Conservation (phyloP, 371 early-diverging fungal species). For the Phascolomyces articulosus region DNA sequence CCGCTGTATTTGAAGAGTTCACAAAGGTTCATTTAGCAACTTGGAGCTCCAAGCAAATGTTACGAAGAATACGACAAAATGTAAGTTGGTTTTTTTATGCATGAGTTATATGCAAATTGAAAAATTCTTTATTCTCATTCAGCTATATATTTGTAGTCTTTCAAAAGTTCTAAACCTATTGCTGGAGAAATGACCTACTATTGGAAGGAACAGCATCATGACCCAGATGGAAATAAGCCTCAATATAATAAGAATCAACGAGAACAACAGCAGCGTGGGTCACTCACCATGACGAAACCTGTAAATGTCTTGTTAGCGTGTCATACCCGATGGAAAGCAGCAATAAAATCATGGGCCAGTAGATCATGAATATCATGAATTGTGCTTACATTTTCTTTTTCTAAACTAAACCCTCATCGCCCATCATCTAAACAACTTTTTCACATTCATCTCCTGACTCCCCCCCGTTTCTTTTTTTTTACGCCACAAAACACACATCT, state of each 20-base stretch:
- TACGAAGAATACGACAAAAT: conserved; percentile 24
- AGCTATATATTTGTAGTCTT: no score
- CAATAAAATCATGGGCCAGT: neutral
- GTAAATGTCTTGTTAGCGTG: conserved; percentile 1
- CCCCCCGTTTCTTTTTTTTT: no score
- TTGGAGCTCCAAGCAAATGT: conserved; percentile 37
- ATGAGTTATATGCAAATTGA: neutral
- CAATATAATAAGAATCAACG: neutral
- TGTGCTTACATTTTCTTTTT: no score
- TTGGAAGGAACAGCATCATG: neutral
- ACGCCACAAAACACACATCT: no score
- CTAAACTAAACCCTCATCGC: no score
- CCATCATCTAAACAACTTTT: no score
- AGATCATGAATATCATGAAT: no score
- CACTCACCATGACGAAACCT: conserved; percentile 1
- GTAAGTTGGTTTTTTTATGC: conserved; percentile 4
- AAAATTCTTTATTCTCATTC: no score
- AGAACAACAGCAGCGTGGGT: neutral
- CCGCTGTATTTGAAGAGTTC: conserved; percentile 22
- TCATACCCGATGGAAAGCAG: conserved; percentile 7
- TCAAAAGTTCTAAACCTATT: no score
- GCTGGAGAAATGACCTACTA: no score
- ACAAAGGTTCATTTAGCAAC: conserved; percentile 21
- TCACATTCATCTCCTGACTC: no score
- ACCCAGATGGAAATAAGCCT: neutral